A percentile compares a stretch with the other conserved stretches of the same genome.
phyloP scores from a whole-genome alignment of 441 rosid species.

The Brassica hybrid region DNA sequence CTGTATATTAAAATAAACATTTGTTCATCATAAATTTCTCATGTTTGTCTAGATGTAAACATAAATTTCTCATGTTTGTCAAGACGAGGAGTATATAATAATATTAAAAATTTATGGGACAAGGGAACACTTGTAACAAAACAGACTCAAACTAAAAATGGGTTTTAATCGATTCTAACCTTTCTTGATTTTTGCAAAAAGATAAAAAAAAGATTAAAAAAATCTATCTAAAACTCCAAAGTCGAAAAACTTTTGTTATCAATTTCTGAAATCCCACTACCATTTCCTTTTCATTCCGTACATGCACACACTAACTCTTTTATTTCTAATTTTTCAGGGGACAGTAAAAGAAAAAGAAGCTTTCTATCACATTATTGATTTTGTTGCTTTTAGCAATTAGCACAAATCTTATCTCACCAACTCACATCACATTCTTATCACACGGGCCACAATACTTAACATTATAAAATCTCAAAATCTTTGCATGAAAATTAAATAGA shows the following conservation, averaged over 20 bases:
- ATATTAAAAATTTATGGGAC: too few relatives aligned
- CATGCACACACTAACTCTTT: conserved; percentile 19
- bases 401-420: conserved; percentile 26
- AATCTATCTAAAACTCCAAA: background rate
- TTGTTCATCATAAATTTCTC: too few relatives aligned
- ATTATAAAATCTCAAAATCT: background rate
- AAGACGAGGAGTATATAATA: too few relatives aligned
- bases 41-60: background rate
- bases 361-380: conserved; percentile 12
- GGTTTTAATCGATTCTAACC: too few relatives aligned
- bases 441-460: background rate
- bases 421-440: conserved; percentile 9
- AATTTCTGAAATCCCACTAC: background rate
- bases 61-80: too few relatives aligned
- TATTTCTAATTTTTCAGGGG: conserved; percentile 8
- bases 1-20: too few relatives aligned
- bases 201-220: too few relatives aligned
- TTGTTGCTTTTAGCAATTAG: conserved; percentile 34
- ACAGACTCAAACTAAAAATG: too few relatives aligned
- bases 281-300: conserved; percentile 32
- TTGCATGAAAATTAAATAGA: background rate
- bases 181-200: too few relatives aligned
- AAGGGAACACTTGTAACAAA: too few relatives aligned
- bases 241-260: conserved; percentile 4
- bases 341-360: conserved; percentile 1